Percentiles rank a stretch among this genome's conserved stretches.
Conservation (phyloP, 2,329 filamentous ascomycete species). For the Colletotrichum lini region DNA sequence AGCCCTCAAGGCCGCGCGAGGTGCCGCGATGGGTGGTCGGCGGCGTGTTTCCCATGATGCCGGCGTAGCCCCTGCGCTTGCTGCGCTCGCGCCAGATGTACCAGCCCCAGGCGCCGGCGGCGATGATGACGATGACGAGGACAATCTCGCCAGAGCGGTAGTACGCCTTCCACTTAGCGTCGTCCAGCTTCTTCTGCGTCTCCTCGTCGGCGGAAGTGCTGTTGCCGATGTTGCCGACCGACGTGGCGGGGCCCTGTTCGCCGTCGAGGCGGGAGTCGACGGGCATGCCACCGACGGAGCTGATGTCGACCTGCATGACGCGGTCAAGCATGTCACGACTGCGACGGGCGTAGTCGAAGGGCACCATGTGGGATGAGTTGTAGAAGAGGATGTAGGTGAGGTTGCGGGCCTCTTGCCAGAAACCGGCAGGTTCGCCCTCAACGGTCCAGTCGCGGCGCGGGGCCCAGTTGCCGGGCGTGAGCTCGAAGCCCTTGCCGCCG, state of each 20-base stretch:
- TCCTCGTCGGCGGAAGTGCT: constrained; percentile 75
- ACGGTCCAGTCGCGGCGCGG: constrained; percentile 96
- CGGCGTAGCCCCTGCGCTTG: constrained; percentile 68
- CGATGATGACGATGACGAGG: constrained; percentile 83
- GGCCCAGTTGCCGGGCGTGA: constrained; percentile 88
- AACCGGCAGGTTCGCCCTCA: constrained; percentile 87
- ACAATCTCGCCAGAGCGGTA: constrained; percentile 89
- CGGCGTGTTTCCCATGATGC: constrained; percentile 58
- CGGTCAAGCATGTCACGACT: constrained; percentile 97
- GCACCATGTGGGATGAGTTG: constrained; percentile 98
- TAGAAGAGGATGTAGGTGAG: constrained; percentile 96
- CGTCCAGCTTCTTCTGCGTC: constrained; percentile 79
- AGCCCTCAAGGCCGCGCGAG: constrained; percentile 57
- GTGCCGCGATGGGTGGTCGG: constrained; percentile 51
- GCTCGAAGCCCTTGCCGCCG: constrained; percentile 90
- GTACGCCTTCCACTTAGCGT: constrained; percentile 91
- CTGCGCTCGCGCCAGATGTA: constrained; percentile 76
- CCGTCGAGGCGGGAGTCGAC: constrained; percentile 87
- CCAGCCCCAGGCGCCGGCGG: constrained; percentile 81
- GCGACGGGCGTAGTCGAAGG: constrained; percentile 90
- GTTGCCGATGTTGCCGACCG: constrained; percentile 78
- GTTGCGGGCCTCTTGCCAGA: constrained; percentile 96
- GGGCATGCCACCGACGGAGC: constrained; percentile 84
- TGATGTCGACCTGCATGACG: constrained; percentile 94
- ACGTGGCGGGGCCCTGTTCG: constrained; percentile 83